These are phyloP conservation scores for Diaporthe helianthi DNA, from an alignment of 2,329 filamentous ascomycete species.

Conservation along the genomic window DNA sequence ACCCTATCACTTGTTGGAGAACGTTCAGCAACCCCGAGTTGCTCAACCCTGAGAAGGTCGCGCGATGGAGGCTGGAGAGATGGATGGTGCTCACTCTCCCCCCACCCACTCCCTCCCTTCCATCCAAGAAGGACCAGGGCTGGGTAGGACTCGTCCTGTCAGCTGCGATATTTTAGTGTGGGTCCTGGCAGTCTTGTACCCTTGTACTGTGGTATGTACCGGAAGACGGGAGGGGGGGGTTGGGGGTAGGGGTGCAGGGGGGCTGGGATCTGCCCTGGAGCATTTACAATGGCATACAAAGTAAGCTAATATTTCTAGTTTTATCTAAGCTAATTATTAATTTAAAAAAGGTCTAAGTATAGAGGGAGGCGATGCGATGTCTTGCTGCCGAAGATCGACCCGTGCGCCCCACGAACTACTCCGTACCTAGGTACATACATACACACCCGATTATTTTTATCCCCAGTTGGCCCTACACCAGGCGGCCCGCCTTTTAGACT, in stretches of 20 bases:
- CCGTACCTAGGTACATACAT: too few relatives aligned
- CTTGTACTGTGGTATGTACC: too few relatives aligned
- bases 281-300: conserved; percentile 19
- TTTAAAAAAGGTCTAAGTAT: too few relatives aligned
- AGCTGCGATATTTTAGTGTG: conserved; percentile 1
- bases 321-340: too few relatives aligned
- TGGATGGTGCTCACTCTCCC: neutral
- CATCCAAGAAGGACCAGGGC: neutral
- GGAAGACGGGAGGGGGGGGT: conserved; percentile 22
- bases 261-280: conserved; percentile 8
- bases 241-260: conserved; percentile 6
- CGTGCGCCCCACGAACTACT: conserved; percentile 25
- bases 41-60: conserved; percentile 1
- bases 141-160: conserved; percentile 24
- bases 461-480: conserved; percentile 26
- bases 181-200: neutral
- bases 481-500: conserved; percentile 22
- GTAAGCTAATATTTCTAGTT: too few relatives aligned
- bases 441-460: conserved; percentile 32
- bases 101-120: neutral
- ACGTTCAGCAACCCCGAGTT: conserved; percentile 13
- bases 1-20: conserved; percentile 13
- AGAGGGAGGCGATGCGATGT: conserved; percentile 33
- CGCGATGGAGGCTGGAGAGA: conserved; percentile 18
- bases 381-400: conserved; percentile 28